Evolutionary conservation across 2,329 filamentous ascomycete genomes (phyloP).

Genomic region (Pseudocercospora fuligena): DNA sequence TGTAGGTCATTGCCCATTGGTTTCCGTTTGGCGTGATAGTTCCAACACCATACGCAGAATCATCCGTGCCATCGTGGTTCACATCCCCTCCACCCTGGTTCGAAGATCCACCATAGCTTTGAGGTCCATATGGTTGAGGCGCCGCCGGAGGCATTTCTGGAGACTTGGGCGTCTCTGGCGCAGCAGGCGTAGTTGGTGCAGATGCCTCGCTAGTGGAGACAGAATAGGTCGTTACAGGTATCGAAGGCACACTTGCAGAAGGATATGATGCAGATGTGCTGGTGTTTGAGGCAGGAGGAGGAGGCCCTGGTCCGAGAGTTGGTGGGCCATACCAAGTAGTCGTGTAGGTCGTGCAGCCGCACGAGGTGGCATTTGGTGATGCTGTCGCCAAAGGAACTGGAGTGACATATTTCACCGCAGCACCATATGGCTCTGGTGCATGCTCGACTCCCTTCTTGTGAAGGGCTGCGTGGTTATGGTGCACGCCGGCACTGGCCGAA

Average conservation of each 20-base stretch:
- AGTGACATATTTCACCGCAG: constrained; percentile 10
- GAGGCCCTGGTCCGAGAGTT: constrained; percentile 44
- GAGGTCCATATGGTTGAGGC: constrained; percentile 3
- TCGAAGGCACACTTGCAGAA: neutral
- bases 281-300: constrained; percentile 23
- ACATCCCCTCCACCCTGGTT: neutral
- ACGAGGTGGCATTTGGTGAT: constrained; percentile 42
- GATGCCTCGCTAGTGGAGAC: neutral
- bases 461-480: constrained; percentile 25
- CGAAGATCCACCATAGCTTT: neutral
- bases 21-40: constrained; percentile 44
- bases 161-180: constrained; percentile 5
- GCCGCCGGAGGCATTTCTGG: neutral
- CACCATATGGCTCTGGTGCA: constrained; percentile 7
- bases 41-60: constrained; percentile 11
- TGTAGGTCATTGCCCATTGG: constrained; percentile 57
- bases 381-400: constrained; percentile 9
- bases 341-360: constrained; percentile 76
- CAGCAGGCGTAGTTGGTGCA: constrained; percentile 11
- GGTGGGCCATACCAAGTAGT: constrained; percentile 70
- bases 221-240: constrained; percentile 1
- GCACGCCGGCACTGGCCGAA: constrained; percentile 28
- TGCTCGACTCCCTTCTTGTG: constrained; percentile 24
- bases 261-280: constrained; percentile 8
- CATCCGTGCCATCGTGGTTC: constrained; percentile 5